Evolutionary conservation across 2,329 filamentous ascomycete genomes (phyloP), one percentile per base, ranked within the genome.

Genomic region (Trichoderma breve): DNA sequence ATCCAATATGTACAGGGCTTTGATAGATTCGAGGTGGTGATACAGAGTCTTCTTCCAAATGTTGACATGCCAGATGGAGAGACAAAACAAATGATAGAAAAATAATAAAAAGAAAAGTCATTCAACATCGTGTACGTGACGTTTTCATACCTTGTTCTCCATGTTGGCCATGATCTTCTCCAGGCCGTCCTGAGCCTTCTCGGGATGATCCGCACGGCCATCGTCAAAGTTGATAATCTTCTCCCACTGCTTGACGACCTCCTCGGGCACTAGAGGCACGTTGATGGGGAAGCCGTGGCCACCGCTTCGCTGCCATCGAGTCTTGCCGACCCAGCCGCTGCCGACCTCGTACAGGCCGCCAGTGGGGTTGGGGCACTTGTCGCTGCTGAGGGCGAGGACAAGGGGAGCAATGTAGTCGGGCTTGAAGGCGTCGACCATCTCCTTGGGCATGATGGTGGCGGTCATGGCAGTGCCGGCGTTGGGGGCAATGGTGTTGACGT

Each of bases 361-460:
- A 72, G 94, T 98, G 18, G 90, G 89, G 79, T 92, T 89, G 32
- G 96, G 95, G 68, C 94, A 90, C 84, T 93, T 93, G 85, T 99
- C 96, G 81, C 90, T 93, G 82, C 83, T 87, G 72, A 99, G 92
- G 57, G 95, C 90, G 70, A 95, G 90, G 66, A 99, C 95, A 47
- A 98, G 85, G 73, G 96, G 96, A 68, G 96, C 96, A 82, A 99
- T 95, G 83, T 97, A 98, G 80, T 98, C 95, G 73, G 96, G 96
- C 90, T 98, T 99, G 88, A 99, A 97, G 60, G 96, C 95, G 86
- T 98, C 95, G 21, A 99, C 95, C 85, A 98, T 90, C 86, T 99
- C 96, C 84, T 97, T 94, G 34, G 96, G 96, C 87, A 99, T 89
- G 81, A 99, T 93, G 65, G 93, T 95, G 76, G 91, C 89, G 71